Evolutionary conservation across 345 rosid species (phyloP).

Genomic region (Lepidium didymum): DNA sequence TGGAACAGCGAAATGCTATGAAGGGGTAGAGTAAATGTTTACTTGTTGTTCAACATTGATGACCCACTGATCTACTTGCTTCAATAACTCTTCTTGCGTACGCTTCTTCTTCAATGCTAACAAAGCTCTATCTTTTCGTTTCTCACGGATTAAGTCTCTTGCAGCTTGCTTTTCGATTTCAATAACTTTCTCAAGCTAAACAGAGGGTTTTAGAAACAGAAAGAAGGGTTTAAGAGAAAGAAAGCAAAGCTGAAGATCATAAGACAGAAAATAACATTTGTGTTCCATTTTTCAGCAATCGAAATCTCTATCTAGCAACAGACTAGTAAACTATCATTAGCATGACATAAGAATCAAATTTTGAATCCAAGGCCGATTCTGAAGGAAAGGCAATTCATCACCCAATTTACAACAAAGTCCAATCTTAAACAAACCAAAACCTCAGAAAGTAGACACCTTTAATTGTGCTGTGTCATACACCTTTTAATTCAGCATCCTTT

Average conservation of each 20-base stretch:
- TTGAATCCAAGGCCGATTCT: not conserved
- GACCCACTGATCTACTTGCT: slow-evolving; percentile 90
- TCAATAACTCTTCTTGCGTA: slow-evolving; percentile 80
- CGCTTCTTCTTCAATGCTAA: slow-evolving; percentile 92
- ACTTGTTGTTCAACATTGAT: slow-evolving; percentile 98
- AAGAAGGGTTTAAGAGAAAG: not conserved
- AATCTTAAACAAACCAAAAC: not conserved
- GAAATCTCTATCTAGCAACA: not conserved
- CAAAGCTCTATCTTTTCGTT: slow-evolving; percentile 84
- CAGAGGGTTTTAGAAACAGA: not conserved
- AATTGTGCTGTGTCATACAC: not conserved
- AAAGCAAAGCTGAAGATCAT: not conserved
- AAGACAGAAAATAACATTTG: not conserved
- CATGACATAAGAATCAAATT: not conserved
- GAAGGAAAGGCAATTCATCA: not conserved
- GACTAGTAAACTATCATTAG: not conserved
- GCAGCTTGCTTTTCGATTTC: slow-evolving; percentile 95
- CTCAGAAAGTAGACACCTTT: not conserved
- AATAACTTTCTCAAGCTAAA: slow-evolving; percentile 70
- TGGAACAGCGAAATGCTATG: not conserved
- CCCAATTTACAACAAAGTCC: not conserved
- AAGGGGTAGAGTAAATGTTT: not conserved
- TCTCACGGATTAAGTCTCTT: slow-evolving; percentile 71
- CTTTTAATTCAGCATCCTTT: not conserved
- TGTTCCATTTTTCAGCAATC: not conserved